Evolutionary conservation across 805 yeast genomes (phyloP).

Genomic region (Metschnikowia continentalis): DNA sequence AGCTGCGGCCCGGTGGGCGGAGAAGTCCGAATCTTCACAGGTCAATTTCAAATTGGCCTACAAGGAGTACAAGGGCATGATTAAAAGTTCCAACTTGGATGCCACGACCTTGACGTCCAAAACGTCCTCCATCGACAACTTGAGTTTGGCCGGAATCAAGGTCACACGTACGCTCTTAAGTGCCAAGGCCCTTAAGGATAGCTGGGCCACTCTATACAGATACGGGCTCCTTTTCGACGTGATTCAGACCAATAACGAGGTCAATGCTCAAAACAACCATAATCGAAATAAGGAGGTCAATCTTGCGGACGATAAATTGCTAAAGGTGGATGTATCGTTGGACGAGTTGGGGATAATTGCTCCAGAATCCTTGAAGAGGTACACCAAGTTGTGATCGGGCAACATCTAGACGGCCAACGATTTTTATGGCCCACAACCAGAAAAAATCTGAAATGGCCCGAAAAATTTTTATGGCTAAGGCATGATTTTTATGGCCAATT

Average conservation of each 20-base stretch:
- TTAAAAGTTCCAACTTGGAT: conserved; percentile 41
- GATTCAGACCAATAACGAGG: conserved; percentile 39
- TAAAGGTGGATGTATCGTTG: conserved; percentile 48
- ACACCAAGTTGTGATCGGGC: conserved; percentile 13
- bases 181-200: conserved; percentile 52
- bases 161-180: conserved; percentile 53
- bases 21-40: conserved; percentile 52
- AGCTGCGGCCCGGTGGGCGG: conserved; percentile 68
- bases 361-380: conserved; percentile 10
- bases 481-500: no score
- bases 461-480: neutral
- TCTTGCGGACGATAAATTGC: conserved; percentile 45
- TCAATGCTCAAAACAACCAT: conserved; percentile 26
- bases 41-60: conserved; percentile 74
- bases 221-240: conserved; percentile 51
- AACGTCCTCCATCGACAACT: conserved; percentile 34
- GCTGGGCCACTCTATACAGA: conserved; percentile 72
- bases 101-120: conserved; percentile 23
- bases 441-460: neutral
- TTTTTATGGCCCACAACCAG: neutral
- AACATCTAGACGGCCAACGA: no score
- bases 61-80: conserved; percentile 65
- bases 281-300: conserved; percentile 28
- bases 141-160: conserved; percentile 29
- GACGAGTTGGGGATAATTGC: conserved; percentile 43